Percentiles rank a stretch among this genome's conserved stretches.
These are phyloP conservation scores for Didymella pomorum DNA, from an alignment of 2,329 filamentous ascomycete species.

Conservation along the genomic window DNA sequence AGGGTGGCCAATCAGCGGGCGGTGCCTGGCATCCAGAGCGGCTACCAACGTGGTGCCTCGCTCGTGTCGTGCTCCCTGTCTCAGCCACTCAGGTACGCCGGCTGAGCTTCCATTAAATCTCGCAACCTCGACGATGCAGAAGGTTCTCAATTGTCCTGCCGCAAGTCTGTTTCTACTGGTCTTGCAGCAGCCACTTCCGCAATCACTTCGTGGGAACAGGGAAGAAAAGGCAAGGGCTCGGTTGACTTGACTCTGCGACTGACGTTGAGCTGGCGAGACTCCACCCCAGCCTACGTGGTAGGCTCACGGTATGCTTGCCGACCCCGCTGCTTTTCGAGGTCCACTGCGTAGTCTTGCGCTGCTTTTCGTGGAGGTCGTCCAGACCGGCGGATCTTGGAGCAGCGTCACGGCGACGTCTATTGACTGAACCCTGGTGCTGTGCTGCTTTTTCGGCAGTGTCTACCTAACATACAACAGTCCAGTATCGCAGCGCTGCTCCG, in stretches of 20 bases:
- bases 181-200: slow-evolving; percentile 10
- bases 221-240: slow-evolving; percentile 9
- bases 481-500: slow-evolving; percentile 6
- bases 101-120: slow-evolving; percentile 3
- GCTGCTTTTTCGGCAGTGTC: slow-evolving; percentile 8
- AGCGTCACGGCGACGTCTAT: neutral
- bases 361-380: slow-evolving; percentile 10
- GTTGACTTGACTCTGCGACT: slow-evolving; percentile 7
- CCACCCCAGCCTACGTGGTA: slow-evolving; percentile 15
- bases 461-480: neutral
- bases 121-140: neutral
- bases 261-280: slow-evolving; percentile 12
- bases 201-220: neutral
- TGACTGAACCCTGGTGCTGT: neutral
- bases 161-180: slow-evolving; percentile 4
- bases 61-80: slow-evolving; percentile 14
- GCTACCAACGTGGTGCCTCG: slow-evolving; percentile 18
- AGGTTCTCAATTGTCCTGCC: neutral
- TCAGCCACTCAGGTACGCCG: slow-evolving; percentile 18
- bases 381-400: neutral
- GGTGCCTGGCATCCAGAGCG: slow-evolving; percentile 18
- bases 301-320: slow-evolving; percentile 11
- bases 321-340: slow-evolving; percentile 12
- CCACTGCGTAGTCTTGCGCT: slow-evolving; percentile 8
- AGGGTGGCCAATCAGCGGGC: slow-evolving; percentile 9